phyloP scores from a whole-genome alignment of 2,329 filamentous ascomycete species.

The Trichoderma afroharzianum region DNA sequence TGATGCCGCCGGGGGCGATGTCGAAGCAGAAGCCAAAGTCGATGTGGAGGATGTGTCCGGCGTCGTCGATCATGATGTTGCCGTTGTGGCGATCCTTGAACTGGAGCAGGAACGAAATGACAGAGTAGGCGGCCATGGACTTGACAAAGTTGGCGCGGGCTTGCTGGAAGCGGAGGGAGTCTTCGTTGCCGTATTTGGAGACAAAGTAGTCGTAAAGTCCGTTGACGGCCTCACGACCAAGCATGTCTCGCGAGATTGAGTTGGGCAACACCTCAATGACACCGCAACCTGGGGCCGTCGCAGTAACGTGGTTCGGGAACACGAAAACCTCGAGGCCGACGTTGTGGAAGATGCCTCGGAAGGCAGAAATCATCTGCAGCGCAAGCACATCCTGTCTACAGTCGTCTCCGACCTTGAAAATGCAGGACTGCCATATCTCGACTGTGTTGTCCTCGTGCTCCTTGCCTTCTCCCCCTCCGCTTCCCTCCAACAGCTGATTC shows the following conservation, averaged over 20 bases:
- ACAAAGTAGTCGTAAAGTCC: conserved; percentile 98
- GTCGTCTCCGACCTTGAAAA: conserved; percentile 99
- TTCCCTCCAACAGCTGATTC: conserved; percentile 48
- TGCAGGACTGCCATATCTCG: conserved; percentile 98
- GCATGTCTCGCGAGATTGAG: conserved; percentile 97
- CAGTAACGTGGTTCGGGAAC: conserved; percentile 94
- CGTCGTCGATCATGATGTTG: conserved; percentile 99
- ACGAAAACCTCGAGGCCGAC: conserved; percentile 96
- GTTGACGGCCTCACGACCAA: conserved; percentile 95
- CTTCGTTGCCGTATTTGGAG: conserved; percentile 94
- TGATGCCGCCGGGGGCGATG: conserved; percentile 93
- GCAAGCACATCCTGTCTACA: conserved; percentile 96
- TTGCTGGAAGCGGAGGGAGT: conserved; percentile 90
- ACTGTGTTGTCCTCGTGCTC: conserved; percentile 54
- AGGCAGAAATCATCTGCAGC: conserved; percentile 95
- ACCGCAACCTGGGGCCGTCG: conserved; percentile 93
- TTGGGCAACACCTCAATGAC: conserved; percentile 98
- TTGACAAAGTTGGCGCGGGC: conserved; percentile 98
- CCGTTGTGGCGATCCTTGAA: conserved; percentile 99
- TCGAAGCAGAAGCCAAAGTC: conserved; percentile 99
- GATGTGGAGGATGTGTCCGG: conserved; percentile 95
- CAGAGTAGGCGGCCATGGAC: conserved; percentile 96
- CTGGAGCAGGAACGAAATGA: conserved; percentile 93
- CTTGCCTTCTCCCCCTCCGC: conserved; percentile 37
- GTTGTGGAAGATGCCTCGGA: conserved; percentile 92